Evolutionary conservation across 768 basidiomycete genomes (phyloP), one percentile per base, ranked within the genome.

Genomic region (Boletus sp.): DNA sequence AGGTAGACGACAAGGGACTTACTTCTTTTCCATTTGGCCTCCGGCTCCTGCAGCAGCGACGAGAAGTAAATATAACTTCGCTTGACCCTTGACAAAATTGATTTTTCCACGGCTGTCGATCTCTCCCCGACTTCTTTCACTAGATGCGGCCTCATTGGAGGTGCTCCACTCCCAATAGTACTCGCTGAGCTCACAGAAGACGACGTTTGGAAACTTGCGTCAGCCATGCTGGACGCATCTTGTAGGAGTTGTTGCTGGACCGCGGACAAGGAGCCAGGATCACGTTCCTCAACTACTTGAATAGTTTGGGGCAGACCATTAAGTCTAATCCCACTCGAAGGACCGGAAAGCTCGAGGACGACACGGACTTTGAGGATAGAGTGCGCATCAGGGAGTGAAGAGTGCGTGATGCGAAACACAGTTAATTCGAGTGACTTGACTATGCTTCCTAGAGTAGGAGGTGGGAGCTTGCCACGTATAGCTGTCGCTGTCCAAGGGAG

Each of bases 41-140:
- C 94, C 1, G 97, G 97, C 66, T 98, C 96, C 72, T 98, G 97
- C 48, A 99, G 73, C 47, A 99, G 77, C 0, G 95, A 97, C 1
- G 95, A 95, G 71, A 99, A 98, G 73, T 98, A 98, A 52, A 98
- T 98, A 66, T 99, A 99, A 70, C 92, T 96, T 57, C 97, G 80
- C 66, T 87, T 83, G 20, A 98, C 91, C 60, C 94, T 80, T 6
- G 91, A 86, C 15, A 90, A 67, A n/a, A 98, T 89, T 4, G 87
- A 84, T 69, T 94, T 92, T 60, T 92, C 87, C 7, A 84, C 88
- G 1, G 82, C 82, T 7, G 82, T 73, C 24, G 78, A 73, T 12
- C 70, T 84, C 70, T 74, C 87, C 61, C 70, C 83, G 68, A 32
- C 72, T 10, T 71, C 64, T 30, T 66, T 72, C 5, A 73, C 63